A percentile compares a stretch with the other conserved stretches of the same genome.
Evolutionary conservation across 345 rosid species (phyloP).

Genomic region (Syzygium jambos): DNA sequence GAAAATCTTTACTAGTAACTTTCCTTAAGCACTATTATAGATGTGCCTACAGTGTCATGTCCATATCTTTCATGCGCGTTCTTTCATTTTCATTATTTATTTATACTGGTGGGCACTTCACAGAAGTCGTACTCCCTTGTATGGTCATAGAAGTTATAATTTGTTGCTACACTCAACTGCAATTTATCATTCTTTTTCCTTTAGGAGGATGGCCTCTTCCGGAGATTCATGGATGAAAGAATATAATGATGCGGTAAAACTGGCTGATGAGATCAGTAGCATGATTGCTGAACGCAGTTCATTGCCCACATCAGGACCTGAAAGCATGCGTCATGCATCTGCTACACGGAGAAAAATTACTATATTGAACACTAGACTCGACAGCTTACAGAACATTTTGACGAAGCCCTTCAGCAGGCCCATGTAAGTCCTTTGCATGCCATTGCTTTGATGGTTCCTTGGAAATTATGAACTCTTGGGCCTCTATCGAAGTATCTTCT

Average conservation of each 20-base stretch:
- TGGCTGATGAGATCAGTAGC: slow-evolving; percentile 70
- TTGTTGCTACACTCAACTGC: background rate
- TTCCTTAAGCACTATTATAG: background rate
- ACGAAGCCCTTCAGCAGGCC: slow-evolving; percentile 64
- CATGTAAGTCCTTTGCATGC: slow-evolving; percentile 29
- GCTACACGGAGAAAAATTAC: slow-evolving; percentile 84
- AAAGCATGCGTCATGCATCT: slow-evolving; percentile 80
- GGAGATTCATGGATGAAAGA: slow-evolving; percentile 83
- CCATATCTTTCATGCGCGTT: background rate
- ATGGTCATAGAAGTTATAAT: background rate
- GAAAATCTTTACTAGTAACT: background rate
- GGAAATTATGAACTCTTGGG: background rate
- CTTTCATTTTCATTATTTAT: background rate
- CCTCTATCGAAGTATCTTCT: background rate
- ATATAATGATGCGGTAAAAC: slow-evolving; percentile 65
- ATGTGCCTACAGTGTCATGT: background rate
- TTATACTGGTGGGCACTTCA: background rate
- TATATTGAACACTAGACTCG: slow-evolving; percentile 76
- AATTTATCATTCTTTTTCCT: background rate
- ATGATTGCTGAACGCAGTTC: slow-evolving; percentile 70
- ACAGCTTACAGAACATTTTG: slow-evolving; percentile 66
- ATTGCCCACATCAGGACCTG: slow-evolving; percentile 60
- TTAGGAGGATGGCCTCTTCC: slow-evolving; percentile 56
- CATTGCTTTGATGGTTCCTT: background rate
- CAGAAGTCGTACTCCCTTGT: background rate